Evolutionary conservation across 768 basidiomycete species (phyloP).

Genomic region (Rhodotorula paludigena): DNA sequence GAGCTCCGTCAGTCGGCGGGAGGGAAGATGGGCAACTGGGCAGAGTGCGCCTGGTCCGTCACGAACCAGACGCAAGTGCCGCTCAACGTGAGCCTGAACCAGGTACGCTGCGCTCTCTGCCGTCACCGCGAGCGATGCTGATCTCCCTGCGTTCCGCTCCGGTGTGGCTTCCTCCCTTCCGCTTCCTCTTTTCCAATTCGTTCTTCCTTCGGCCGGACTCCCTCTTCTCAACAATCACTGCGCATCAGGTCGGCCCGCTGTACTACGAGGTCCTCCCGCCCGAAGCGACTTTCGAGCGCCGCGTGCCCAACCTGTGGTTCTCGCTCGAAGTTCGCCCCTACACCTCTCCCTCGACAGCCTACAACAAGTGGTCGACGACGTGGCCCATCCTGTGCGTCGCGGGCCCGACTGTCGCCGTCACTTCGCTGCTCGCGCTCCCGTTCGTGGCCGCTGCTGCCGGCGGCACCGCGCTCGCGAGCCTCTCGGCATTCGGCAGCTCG

Average conservation of each 20-base stretch:
- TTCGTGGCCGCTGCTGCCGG: constrained; percentile 29
- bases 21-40: constrained; percentile 2
- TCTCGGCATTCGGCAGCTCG: constrained; percentile 19
- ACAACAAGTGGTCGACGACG: constrained; percentile 17
- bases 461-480: constrained; percentile 28
- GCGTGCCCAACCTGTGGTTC: constrained; percentile 29
- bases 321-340: constrained; percentile 29
- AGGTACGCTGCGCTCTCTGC: background rate
- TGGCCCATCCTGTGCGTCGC: constrained; percentile 34
- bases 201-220: too few relatives aligned
- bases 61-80: constrained; percentile 32
- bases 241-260: constrained; percentile 23
- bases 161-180: too few relatives aligned
- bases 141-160: too few relatives aligned
- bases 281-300: constrained; percentile 26
- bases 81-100: constrained; percentile 20
- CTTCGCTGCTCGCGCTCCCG: constrained; percentile 35
- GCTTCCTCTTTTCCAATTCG: too few relatives aligned
- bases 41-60: constrained; percentile 8
- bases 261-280: constrained; percentile 32
- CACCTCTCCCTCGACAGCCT: constrained; percentile 12
- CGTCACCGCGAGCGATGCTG: too few relatives aligned
- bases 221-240: too few relatives aligned
- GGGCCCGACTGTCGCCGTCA: constrained; percentile 24
- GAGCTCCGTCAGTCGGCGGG: background rate